Percentiles rank a stretch among this genome's conserved stretches.
phyloP scores from a whole-genome alignment of 495 filamentous ascomycete species.

The Parathielavia hyrcaniae region DNA sequence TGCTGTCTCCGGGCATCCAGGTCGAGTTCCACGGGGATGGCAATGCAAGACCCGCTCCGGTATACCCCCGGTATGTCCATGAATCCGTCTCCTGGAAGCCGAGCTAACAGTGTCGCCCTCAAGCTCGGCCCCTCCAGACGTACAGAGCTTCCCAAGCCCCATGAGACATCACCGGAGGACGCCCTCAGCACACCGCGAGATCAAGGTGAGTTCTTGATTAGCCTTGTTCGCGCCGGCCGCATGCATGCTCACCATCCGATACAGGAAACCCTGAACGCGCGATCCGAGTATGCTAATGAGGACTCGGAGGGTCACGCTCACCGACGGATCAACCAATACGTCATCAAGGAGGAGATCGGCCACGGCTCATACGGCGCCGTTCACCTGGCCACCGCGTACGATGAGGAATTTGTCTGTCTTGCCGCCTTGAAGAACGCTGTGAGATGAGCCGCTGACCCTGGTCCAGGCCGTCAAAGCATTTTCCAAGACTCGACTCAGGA shows the following conservation, averaged over 20 bases:
- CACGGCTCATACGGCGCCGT: constrained; percentile 93
- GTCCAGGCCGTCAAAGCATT: constrained; percentile 91
- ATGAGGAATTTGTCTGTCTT: constrained; percentile 78
- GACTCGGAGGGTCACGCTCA: constrained; percentile 69
- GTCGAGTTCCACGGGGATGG: constrained; percentile 35
- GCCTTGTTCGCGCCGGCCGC: neutral
- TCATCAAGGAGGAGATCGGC: constrained; percentile 92
- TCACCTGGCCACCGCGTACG: constrained; percentile 81
- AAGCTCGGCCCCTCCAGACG: constrained; percentile 38
- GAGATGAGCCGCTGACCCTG: neutral
- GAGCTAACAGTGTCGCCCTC: neutral
- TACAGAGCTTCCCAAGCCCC: constrained; percentile 52
- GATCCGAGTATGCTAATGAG: constrained; percentile 77
- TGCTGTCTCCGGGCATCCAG: constrained; percentile 37
- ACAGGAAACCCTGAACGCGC: constrained; percentile 87
- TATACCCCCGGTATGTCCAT: constrained; percentile 32
- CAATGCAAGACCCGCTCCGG: constrained; percentile 14
- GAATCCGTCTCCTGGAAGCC: neutral
- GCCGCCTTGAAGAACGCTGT: neutral
- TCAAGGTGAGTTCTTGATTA: constrained; percentile 50
- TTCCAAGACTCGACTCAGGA: constrained; percentile 87
- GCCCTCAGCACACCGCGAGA: constrained; percentile 60
- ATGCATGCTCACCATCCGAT: neutral
- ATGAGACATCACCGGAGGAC: constrained; percentile 70
- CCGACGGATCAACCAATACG: constrained; percentile 88